These are phyloP conservation scores for Chiua virens DNA, from an alignment of 768 basidiomycete genomes.

Conservation along the genomic window DNA sequence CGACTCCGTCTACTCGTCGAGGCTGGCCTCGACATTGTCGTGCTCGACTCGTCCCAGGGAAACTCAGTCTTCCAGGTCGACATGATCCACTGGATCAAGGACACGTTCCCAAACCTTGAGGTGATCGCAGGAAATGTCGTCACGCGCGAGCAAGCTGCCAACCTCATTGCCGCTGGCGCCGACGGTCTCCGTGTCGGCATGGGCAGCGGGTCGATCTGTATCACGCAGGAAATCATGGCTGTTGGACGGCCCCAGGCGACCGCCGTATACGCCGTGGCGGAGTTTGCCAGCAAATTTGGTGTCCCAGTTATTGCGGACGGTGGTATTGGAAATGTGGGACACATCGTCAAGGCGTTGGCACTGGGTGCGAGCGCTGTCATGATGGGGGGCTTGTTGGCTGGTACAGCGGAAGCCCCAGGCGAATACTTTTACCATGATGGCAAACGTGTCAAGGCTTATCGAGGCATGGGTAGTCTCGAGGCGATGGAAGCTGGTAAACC, in stretches of 20 bases:
- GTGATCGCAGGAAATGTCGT: conserved; percentile 98
- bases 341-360: conserved; percentile 94
- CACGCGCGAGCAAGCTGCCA: conserved; percentile 95
- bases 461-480: conserved; percentile 97
- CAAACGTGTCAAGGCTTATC: conserved; percentile 97
- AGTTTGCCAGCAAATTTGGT: conserved; percentile 91
- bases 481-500: conserved; percentile 81
- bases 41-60: conserved; percentile 96
- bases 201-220: conserved; percentile 98
- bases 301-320: conserved; percentile 97
- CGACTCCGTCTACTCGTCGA: conserved; percentile 85
- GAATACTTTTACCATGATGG: conserved; percentile 99
- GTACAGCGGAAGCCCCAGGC: conserved; percentile 95
- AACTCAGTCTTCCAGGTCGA: conserved; percentile 93
- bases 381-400: conserved; percentile 97
- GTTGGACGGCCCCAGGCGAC: conserved; percentile 98
- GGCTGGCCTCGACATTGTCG: conserved; percentile 92
- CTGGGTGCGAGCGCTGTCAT: conserved; percentile 96
- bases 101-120: conserved; percentile 80
- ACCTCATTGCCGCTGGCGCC: conserved; percentile 89
- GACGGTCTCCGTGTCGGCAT: conserved; percentile 96
- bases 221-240: conserved; percentile 99
- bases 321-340: conserved; percentile 92
- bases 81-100: conserved; percentile 93
- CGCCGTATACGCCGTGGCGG: conserved; percentile 94